phyloP scores from a whole-genome alignment of 371 early-diverging fungal genomes.

The Actinomucor elegans region DNA sequence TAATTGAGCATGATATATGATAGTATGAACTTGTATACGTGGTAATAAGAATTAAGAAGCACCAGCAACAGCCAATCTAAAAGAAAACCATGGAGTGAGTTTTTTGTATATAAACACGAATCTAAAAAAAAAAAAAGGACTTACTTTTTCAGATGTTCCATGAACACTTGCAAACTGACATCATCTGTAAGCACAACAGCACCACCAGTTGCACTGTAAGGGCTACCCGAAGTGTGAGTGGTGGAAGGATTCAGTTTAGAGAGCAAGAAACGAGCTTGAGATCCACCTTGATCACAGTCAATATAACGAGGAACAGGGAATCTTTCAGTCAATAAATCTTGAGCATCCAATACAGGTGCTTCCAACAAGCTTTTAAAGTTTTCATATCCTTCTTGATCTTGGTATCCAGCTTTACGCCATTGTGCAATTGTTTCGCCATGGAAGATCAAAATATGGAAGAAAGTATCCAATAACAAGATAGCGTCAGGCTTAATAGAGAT shows the following conservation, averaged over 20 bases:
- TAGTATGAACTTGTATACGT: too few relatives aligned
- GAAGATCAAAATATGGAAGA: conserved; percentile 55
- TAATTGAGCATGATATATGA: too few relatives aligned
- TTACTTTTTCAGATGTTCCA: conserved; percentile 94
- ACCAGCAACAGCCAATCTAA: conserved; percentile 50
- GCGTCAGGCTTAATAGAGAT: conserved; percentile 95
- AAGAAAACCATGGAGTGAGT: not conserved
- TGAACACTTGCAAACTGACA: conserved; percentile 95
- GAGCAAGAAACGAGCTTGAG: conserved; percentile 99
- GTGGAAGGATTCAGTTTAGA: conserved; percentile 99
- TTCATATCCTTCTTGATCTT: conserved; percentile 51
- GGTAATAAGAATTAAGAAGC: conserved; percentile 36
- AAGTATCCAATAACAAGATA: conserved; percentile 97
- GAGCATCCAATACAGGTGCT: conserved; percentile 86
- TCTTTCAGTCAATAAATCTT: conserved; percentile 90
- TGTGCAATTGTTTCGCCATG: conserved; percentile 60
- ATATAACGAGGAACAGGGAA: conserved; percentile 99
- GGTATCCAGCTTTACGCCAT: conserved; percentile 64
- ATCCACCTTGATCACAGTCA: conserved; percentile 96
- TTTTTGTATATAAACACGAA: not conserved
- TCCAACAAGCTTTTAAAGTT: conserved; percentile 94
- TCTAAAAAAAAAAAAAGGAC: conserved; percentile 4
- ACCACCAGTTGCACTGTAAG: conserved; percentile 66
- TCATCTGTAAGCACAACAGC: conserved; percentile 97
- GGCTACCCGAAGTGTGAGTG: conserved; percentile 80